Evolutionary conservation across 2,329 filamentous ascomycete species (phyloP).

Genomic region (Fusarium armeniacum): DNA sequence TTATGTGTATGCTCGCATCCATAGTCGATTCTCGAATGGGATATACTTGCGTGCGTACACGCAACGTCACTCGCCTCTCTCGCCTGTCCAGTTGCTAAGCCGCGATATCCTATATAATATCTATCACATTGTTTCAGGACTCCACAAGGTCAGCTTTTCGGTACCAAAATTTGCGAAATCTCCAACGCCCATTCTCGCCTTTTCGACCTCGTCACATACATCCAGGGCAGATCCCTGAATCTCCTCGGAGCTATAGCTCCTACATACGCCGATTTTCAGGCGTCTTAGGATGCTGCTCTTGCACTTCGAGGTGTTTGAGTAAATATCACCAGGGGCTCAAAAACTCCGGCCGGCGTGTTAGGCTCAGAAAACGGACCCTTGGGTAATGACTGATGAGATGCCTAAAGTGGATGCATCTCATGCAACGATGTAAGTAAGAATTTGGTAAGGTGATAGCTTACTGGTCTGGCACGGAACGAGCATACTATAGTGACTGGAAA

Average conservation of each 20-base stretch:
- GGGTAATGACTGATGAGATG: conserved; percentile 4
- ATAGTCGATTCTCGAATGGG: conserved; percentile 5
- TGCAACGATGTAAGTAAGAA: conserved; percentile 14
- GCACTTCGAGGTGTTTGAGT: conserved; percentile 11
- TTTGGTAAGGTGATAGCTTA: neutral
- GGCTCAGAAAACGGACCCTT: conserved; percentile 7
- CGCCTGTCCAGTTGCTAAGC: neutral
- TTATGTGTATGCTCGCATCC: conserved; percentile 1
- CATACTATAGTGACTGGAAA: neutral
- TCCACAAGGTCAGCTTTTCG: neutral
- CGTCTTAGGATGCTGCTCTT: conserved; percentile 1
- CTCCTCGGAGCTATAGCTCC: conserved; percentile 14
- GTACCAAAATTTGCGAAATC: neutral
- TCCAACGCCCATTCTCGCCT: neutral
- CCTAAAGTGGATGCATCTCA: conserved; percentile 11
- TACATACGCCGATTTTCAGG: neutral
- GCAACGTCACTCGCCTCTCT: neutral
- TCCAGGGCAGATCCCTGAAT: conserved; percentile 1
- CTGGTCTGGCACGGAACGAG: neutral
- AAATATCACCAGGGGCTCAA: neutral
- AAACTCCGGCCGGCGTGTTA: neutral
- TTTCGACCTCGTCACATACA: neutral
- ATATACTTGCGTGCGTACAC: neutral
- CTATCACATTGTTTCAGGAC: neutral
- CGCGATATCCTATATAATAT: neutral